A percentile compares a stretch with the other conserved stretches of the same genome.
Conservation (phyloP, 2,329 filamentous ascomycete species). For the Aspergillus uvarum region DNA sequence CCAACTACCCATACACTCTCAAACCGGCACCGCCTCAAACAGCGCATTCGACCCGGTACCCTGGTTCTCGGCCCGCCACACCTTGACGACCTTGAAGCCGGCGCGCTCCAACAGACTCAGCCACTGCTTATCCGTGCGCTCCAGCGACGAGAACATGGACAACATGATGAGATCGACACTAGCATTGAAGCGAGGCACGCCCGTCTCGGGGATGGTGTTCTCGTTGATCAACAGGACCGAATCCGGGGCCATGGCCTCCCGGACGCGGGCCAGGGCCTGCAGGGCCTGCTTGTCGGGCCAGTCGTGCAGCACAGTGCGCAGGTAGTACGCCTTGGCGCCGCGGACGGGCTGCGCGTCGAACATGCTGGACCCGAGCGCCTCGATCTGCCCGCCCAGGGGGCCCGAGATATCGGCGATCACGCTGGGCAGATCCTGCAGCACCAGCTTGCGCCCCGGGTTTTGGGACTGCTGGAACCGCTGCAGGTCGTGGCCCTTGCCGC, state of each 20-base stretch:
- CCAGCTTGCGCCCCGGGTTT: slow-evolving; percentile 24
- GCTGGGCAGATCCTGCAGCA: slow-evolving; percentile 40
- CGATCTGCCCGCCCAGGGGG: slow-evolving; percentile 16
- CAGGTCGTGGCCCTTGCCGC: slow-evolving; percentile 37
- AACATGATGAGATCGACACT: slow-evolving; percentile 23
- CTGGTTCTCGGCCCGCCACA: neutral
- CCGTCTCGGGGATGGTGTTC: slow-evolving; percentile 20
- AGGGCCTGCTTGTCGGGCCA: slow-evolving; percentile 26
- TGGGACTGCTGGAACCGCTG: slow-evolving; percentile 21
- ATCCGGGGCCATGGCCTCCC: slow-evolving; percentile 24
- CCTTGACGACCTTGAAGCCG: slow-evolving; percentile 14
- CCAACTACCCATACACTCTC: too few relatives aligned
- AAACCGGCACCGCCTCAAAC: slow-evolving; percentile 3
- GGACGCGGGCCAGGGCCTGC: slow-evolving; percentile 18
- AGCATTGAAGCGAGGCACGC: slow-evolving; percentile 9
- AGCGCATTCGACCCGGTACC: neutral
- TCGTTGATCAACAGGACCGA: slow-evolving; percentile 32
- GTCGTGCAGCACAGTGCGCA: slow-evolving; percentile 29
- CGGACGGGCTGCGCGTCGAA: slow-evolving; percentile 22
- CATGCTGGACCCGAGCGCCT: slow-evolving; percentile 13
- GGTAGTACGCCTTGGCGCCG: slow-evolving; percentile 28
- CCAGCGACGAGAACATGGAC: slow-evolving; percentile 19
- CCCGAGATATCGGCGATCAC: slow-evolving; percentile 26
- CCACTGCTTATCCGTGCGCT: slow-evolving; percentile 26
- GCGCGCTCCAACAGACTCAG: slow-evolving; percentile 18